Evolutionary conservation across 805 yeast species (phyloP).

Genomic region (Sugiyamaella mastotermitis): DNA sequence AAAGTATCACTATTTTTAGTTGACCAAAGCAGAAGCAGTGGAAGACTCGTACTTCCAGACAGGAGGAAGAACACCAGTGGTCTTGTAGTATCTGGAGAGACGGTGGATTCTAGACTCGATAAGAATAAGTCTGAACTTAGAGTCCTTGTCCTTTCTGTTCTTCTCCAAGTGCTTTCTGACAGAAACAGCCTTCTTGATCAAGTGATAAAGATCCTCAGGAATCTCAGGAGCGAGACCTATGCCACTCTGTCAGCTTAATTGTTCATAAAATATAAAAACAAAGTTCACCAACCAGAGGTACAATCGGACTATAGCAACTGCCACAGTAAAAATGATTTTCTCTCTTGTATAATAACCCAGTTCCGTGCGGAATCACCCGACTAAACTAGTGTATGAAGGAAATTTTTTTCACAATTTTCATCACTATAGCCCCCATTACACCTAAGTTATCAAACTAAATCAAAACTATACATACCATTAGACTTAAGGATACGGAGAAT

Average conservation of each 20-base stretch:
- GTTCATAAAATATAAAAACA: too few species aligned
- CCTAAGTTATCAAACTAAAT: neutral
- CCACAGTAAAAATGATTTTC: too few species aligned
- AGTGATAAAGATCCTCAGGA: conserved; percentile 99
- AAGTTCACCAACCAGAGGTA: conserved; percentile 31
- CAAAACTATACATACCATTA: conserved; percentile 72
- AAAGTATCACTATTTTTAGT: too few species aligned
- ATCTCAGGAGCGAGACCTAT: conserved; percentile 90
- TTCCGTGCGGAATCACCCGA: neutral
- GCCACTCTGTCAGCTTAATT: conserved; percentile 30
- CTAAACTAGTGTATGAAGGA: too few species aligned
- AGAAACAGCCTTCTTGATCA: conserved; percentile 98
- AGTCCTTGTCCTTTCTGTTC: conserved; percentile 99
- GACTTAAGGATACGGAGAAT: conserved; percentile 98
- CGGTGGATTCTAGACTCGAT: conserved; percentile 99
- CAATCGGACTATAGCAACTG: too few species aligned
- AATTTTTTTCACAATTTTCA: too few species aligned
- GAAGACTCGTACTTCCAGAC: conserved; percentile 99
- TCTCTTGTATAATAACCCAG: too few species aligned
- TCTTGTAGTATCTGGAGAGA: conserved; percentile 99
- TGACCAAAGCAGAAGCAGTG: conserved; percentile 99
- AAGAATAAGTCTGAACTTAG: conserved; percentile 99
- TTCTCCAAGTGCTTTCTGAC: conserved; percentile 99
- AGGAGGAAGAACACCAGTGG: conserved; percentile 98
- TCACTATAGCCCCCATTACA: neutral